Percentiles rank a stretch among this genome's conserved stretches.
Conservation (phyloP, 1,139 yeast genomes). For the Williopsis jadinii region DNA sequence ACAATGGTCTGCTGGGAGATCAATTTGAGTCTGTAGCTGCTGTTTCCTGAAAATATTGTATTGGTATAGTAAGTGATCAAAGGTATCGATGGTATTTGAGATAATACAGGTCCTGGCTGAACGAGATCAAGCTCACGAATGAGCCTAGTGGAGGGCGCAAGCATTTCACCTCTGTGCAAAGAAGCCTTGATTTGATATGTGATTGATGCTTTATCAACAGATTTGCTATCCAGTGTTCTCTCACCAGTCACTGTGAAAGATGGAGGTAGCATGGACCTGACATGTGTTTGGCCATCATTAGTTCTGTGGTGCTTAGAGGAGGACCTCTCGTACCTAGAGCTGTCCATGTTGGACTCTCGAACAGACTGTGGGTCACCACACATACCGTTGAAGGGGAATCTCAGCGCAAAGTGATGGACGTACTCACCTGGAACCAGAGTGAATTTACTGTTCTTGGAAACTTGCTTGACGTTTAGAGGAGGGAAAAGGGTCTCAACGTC, state of each 20-base stretch:
- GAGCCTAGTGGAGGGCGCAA: conserved; percentile 7
- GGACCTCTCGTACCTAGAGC: not conserved
- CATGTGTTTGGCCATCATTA: too few relatives aligned
- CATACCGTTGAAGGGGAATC: conserved; percentile 42
- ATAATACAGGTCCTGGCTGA: conserved; percentile 6
- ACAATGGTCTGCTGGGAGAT: too few relatives aligned
- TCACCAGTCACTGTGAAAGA: not conserved
- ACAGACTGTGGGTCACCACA: conserved; percentile 34
- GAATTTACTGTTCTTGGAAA: conserved; percentile 43
- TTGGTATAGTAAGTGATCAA: not conserved
- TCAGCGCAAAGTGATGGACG: conserved; percentile 48
- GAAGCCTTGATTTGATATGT: conserved; percentile 8
- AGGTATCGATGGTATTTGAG: not conserved
- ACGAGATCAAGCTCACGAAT: conserved; percentile 1
- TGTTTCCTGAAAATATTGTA: too few relatives aligned
- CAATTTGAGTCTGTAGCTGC: too few relatives aligned
- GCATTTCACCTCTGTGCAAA: conserved; percentile 6
- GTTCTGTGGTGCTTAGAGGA: too few relatives aligned
- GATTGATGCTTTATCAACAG: not conserved
- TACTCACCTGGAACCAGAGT: conserved; percentile 57
- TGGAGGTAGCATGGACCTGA: conserved; percentile 1
- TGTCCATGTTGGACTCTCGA: conserved; percentile 1
- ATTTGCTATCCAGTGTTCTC: not conserved
- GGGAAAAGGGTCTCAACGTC: conserved; percentile 53
- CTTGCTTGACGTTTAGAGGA: conserved; percentile 43